Evolutionary conservation across 2,329 filamentous ascomycete species (phyloP).

Genomic region (Raffaelea deltoideospora): DNA sequence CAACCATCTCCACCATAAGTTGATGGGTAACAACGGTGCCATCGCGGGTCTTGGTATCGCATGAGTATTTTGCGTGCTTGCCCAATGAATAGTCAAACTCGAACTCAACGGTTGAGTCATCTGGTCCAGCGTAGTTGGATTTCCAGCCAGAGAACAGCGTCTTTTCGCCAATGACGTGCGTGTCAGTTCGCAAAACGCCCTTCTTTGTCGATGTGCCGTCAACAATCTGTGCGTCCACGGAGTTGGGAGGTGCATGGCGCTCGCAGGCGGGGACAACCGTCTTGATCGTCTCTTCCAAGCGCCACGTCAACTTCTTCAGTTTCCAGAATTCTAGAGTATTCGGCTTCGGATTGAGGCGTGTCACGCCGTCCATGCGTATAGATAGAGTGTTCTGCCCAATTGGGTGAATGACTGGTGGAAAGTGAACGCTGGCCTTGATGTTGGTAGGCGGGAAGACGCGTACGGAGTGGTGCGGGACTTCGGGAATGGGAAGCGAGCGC

Average conservation of each 20-base stretch:
- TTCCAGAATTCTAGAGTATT: slow-evolving; percentile 71
- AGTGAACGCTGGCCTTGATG: slow-evolving; percentile 70
- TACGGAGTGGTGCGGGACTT: slow-evolving; percentile 73
- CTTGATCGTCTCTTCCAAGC: slow-evolving; percentile 75
- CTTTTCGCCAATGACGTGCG: slow-evolving; percentile 62
- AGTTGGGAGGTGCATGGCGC: slow-evolving; percentile 49
- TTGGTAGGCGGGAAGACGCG: slow-evolving; percentile 95
- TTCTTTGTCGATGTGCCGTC: slow-evolving; percentile 34
- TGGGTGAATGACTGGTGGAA: slow-evolving; percentile 72
- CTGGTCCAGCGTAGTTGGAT: slow-evolving; percentile 36
- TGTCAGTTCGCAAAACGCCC: slow-evolving; percentile 58
- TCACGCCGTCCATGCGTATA: slow-evolving; percentile 75
- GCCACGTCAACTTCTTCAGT: slow-evolving; percentile 82
- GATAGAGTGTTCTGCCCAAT: slow-evolving; percentile 67
- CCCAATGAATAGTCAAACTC: slow-evolving; percentile 63
- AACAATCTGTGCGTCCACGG: slow-evolving; percentile 25
- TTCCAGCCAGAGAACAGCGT: slow-evolving; percentile 88
- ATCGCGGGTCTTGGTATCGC: slow-evolving; percentile 59
- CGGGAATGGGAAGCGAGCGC: slow-evolving; percentile 59
- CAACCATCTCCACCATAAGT: slow-evolving; percentile 83
- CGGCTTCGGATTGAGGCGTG: slow-evolving; percentile 50
- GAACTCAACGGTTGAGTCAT: slow-evolving; percentile 53
- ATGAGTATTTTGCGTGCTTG: slow-evolving; percentile 47
- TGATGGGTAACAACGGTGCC: slow-evolving; percentile 72
- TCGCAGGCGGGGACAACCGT: slow-evolving; percentile 65